phyloP scores from a whole-genome alignment of 371 early-diverging fungal genomes.

The Zychaea mexicana region DNA sequence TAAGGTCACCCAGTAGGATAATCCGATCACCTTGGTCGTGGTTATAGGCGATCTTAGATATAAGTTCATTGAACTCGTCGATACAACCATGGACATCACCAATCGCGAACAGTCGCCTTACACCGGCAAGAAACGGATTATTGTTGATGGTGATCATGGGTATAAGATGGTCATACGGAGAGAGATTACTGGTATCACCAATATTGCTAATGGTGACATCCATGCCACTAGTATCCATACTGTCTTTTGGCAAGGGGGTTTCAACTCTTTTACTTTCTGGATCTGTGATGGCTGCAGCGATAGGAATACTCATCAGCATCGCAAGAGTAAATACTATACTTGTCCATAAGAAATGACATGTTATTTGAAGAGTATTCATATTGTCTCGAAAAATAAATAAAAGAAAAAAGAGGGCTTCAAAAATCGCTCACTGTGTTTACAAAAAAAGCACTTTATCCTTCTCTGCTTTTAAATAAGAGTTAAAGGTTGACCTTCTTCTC shows the following conservation, averaged over 20 bases:
- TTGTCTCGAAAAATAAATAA: no score
- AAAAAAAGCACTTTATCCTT: no score
- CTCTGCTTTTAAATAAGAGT: no score
- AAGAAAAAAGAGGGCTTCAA: no score
- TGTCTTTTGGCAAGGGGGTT: neutral
- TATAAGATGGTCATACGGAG: neutral
- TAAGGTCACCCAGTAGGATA: constrained; percentile 71
- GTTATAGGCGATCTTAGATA: constrained; percentile 48
- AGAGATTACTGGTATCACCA: neutral
- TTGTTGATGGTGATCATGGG: neutral
- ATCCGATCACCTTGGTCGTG: constrained; percentile 50
- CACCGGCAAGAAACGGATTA: neutral
- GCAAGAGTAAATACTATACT: no score
- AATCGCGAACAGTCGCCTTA: constrained; percentile 61
- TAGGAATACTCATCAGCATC: no score
- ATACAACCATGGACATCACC: constrained; percentile 77
- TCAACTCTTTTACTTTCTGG: no score
- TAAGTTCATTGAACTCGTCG: constrained; percentile 51
- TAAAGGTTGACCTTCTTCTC: no score
- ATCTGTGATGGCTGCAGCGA: no score
- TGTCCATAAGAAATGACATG: no score
- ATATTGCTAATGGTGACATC: neutral
- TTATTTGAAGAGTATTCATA: no score
- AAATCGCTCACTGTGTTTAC: no score
- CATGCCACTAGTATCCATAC: neutral